phyloP scores from a whole-genome alignment of 2,329 filamentous ascomycete species.

The Talaromyces sp. region DNA sequence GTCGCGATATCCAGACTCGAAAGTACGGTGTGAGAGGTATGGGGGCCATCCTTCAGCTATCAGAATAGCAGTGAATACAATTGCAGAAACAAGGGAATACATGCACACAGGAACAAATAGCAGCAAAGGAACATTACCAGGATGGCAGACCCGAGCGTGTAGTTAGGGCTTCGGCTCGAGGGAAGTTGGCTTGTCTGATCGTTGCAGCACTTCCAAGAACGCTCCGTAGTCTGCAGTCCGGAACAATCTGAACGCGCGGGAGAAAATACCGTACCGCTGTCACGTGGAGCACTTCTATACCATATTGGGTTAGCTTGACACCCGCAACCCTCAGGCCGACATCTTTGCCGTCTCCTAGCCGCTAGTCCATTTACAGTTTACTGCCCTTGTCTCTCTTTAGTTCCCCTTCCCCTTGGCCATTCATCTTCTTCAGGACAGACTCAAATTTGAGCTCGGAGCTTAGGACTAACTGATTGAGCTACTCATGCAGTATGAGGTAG shows the following conservation, averaged over 20 bases:
- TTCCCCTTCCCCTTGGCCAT: background rate
- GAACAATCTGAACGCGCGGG: constrained; percentile 39
- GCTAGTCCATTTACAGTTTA: no score
- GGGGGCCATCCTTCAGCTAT: background rate
- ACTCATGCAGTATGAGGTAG: background rate
- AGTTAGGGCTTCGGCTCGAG: constrained; percentile 13
- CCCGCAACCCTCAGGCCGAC: background rate
- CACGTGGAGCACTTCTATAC: constrained; percentile 18
- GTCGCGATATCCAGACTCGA: background rate
- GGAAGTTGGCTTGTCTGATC: background rate
- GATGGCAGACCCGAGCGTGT: background rate
- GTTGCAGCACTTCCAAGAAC: constrained; percentile 40
- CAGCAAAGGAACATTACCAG: constrained; percentile 11
- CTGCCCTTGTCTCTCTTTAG: no score
- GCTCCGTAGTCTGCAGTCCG: constrained; percentile 44
- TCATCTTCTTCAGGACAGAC: background rate
- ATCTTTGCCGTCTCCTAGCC: no score
- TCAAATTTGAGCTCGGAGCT: background rate
- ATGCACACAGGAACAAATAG: background rate
- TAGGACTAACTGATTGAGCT: background rate
- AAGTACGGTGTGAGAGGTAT: background rate
- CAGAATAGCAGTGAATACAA: background rate
- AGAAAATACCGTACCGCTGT: constrained; percentile 34
- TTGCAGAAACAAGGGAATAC: background rate
- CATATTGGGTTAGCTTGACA: background rate